phyloP scores from a whole-genome alignment of 1,284 basidiomycete species.

The Irpex lacteus region DNA sequence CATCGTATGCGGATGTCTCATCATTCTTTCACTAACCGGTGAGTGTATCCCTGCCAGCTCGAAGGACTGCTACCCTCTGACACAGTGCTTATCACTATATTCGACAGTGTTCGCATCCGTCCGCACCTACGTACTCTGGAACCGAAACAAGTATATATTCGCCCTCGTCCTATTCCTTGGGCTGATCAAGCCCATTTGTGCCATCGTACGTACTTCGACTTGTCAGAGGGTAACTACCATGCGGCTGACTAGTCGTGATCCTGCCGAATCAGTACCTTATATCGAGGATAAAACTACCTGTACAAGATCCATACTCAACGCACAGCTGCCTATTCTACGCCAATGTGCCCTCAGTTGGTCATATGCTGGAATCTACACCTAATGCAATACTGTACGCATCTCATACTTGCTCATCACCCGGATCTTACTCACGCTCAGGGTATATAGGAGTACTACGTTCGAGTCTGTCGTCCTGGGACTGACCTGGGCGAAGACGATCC shows the following conservation, averaged over 20 bases:
- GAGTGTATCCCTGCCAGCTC: too few relatives aligned
- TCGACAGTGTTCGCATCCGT: background rate
- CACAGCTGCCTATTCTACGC: background rate
- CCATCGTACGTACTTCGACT: background rate
- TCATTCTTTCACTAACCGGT: too few relatives aligned
- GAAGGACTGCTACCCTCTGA: too few relatives aligned
- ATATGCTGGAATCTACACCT: background rate
- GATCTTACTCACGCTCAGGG: background rate
- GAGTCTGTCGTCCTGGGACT: background rate
- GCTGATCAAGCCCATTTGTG: background rate
- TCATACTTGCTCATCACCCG: background rate
- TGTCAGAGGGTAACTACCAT: background rate
- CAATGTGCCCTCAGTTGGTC: background rate
- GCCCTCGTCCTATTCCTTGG: background rate
- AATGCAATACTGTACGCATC: background rate
- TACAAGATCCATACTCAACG: background rate
- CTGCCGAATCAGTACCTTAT: background rate
- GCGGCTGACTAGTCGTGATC: background rate
- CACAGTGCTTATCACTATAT: too few relatives aligned
- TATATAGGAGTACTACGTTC: background rate
- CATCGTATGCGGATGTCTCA: too few relatives aligned
- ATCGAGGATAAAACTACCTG: background rate
- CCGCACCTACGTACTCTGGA: background rate
- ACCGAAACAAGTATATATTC: background rate
- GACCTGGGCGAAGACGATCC: background rate